Percentiles rank a stretch among this genome's conserved stretches.
phyloP scores from a whole-genome alignment of 2,329 filamentous ascomycete species.

The Ophiostoma quercus region DNA sequence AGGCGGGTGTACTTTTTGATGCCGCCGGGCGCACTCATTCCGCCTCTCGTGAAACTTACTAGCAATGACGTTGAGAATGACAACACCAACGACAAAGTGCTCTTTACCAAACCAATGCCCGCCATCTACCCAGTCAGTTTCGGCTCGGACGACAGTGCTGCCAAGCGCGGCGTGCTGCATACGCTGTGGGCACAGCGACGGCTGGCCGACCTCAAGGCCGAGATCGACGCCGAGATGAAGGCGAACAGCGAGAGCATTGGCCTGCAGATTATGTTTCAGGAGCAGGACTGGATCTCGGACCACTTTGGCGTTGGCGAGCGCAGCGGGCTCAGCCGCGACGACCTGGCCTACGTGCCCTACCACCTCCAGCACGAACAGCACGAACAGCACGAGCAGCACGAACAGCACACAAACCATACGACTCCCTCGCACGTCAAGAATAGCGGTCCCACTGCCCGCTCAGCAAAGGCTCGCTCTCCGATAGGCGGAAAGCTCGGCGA shows the following conservation, averaged over 20 bases:
- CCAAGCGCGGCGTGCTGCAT: constrained; percentile 76
- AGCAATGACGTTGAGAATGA: constrained; percentile 20
- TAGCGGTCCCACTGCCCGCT: constrained; percentile 36
- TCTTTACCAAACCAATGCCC: constrained; percentile 70
- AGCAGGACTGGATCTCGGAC: constrained; percentile 78
- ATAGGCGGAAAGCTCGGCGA: constrained; percentile 67
- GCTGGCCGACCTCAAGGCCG: constrained; percentile 65
- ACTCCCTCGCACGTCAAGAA: not conserved
- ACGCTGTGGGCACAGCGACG: constrained; percentile 87
- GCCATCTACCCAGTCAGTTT: constrained; percentile 79
- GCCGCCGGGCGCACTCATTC: constrained; percentile 65
- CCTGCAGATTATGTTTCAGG: constrained; percentile 74
- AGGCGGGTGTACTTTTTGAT: constrained; percentile 73
- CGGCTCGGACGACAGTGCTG: constrained; percentile 59
- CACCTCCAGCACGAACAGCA: not conserved
- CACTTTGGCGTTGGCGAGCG: constrained; percentile 62
- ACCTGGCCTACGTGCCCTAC: constrained; percentile 23
- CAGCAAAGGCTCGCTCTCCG: constrained; percentile 56
- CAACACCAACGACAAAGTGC: constrained; percentile 36
- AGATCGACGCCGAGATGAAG: constrained; percentile 69
- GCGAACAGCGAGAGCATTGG: constrained; percentile 76
- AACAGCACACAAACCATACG: too few relatives aligned
- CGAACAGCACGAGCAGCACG: not conserved
- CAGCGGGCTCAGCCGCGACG: constrained; percentile 25
- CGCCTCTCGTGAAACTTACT: constrained; percentile 62